These are phyloP conservation scores for Pestalotiopsis sp. DNA, from an alignment of 2,329 filamentous ascomycete genomes.

Conservation along the genomic window DNA sequence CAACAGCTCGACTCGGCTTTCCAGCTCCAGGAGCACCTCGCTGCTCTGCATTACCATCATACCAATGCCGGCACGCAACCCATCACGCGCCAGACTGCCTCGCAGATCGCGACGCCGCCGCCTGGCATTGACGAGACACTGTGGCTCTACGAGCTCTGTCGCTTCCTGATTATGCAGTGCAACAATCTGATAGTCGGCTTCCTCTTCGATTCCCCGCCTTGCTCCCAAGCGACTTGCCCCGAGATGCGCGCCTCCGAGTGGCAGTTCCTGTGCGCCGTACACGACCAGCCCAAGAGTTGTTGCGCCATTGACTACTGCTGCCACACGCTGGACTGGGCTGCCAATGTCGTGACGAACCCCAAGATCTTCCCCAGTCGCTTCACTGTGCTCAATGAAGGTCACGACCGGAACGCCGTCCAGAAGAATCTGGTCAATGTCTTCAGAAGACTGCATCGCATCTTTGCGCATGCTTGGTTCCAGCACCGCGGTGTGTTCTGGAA, in stretches of 20 bases:
- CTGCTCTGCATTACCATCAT: conserved; percentile 83
- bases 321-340: conserved; percentile 97
- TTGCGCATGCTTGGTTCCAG: conserved; percentile 98
- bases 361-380: conserved; percentile 94
- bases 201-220: conserved; percentile 87
- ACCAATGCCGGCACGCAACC: conserved; percentile 70
- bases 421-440: conserved; percentile 96
- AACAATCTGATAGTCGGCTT: conserved; percentile 92
- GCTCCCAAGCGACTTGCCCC: conserved; percentile 85
- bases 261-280: conserved; percentile 98
- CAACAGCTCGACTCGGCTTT: conserved; percentile 98
- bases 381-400: conserved; percentile 55
- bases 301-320: conserved; percentile 99
- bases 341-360: conserved; percentile 88
- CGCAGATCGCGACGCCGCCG: conserved; percentile 77
- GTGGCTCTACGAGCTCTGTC: conserved; percentile 97
- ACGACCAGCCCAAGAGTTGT: conserved; percentile 94
- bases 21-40: conserved; percentile 95
- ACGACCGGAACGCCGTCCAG: conserved; percentile 65
- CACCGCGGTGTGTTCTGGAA: conserved; percentile 95
- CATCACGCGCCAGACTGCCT: conserved; percentile 75
- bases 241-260: conserved; percentile 99
- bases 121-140: conserved; percentile 81
- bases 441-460: conserved; percentile 90
- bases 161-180: conserved; percentile 92